phyloP scores from a whole-genome alignment of 2,329 filamentous ascomycete species.

The Alternaria metachromatica region DNA sequence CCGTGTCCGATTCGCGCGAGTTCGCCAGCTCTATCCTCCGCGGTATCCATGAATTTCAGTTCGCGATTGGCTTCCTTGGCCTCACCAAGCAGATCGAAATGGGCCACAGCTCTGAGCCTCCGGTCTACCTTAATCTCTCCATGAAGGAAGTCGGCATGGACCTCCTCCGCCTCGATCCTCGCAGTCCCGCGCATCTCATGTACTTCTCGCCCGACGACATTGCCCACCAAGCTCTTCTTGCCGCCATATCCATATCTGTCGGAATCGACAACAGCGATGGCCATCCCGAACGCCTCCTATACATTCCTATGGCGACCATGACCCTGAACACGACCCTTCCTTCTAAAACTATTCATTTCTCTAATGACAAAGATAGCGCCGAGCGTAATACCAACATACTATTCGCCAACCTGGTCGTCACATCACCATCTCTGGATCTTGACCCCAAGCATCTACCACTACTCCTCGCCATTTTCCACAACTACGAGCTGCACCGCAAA shows the following conservation, averaged over 20 bases:
- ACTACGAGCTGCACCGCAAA: conserved; percentile 40
- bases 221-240: conserved; percentile 91
- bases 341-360: conserved; percentile 88
- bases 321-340: conserved; percentile 93
- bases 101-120: conserved; percentile 69
- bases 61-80: conserved; percentile 89
- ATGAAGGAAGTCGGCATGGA: conserved; percentile 98
- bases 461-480: conserved; percentile 76
- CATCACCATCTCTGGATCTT: conserved; percentile 91
- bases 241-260: conserved; percentile 89
- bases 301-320: conserved; percentile 96
- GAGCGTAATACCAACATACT: conserved; percentile 95
- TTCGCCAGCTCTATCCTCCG: conserved; percentile 88
- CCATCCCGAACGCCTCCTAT: conserved; percentile 84
- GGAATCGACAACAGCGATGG: conserved; percentile 90
- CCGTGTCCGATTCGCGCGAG: conserved; percentile 90
- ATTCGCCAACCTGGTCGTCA: conserved; percentile 94
- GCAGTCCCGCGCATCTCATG: conserved; percentile 95
- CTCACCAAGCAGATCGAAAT: conserved; percentile 80
- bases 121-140: conserved; percentile 82
- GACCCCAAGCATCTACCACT: conserved; percentile 91
- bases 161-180: conserved; percentile 86
- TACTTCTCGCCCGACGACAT: conserved; percentile 94
- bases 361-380: conserved; percentile 71
- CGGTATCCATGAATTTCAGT: conserved; percentile 95